Evolutionary conservation across 192 early-diverging fungal genomes (phyloP).

Genomic region (Backusella tarrabulga): DNA sequence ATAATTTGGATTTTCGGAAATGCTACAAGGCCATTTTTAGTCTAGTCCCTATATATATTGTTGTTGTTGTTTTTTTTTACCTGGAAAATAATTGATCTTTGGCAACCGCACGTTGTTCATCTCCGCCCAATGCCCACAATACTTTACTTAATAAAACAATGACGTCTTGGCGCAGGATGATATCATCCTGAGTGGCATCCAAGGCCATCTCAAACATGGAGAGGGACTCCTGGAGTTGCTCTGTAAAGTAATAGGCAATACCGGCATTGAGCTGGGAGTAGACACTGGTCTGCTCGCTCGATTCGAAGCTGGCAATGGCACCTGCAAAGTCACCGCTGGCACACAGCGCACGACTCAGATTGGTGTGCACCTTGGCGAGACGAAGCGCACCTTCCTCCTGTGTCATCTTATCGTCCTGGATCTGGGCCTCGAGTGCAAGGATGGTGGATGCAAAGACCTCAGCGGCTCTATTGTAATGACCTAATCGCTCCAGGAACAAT

Average conservation of each 20-base stretch:
- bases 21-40: conserved; percentile 29
- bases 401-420: conserved; percentile 11
- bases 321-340: conserved; percentile 56
- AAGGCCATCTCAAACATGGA: conserved; percentile 72
- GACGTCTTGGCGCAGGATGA: conserved; percentile 60
- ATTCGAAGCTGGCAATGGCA: conserved; percentile 54
- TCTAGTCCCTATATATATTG: no score
- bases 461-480: conserved; percentile 64
- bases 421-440: conserved; percentile 31
- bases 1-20: conserved; percentile 52
- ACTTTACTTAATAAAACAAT: conserved; percentile 81
- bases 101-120: conserved; percentile 73
- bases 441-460: conserved; percentile 60
- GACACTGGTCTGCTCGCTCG: conserved; percentile 16
- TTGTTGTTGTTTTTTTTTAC: conserved; percentile 43
- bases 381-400: neutral
- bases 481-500: conserved; percentile 72
- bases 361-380: conserved; percentile 54
- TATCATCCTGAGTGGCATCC: conserved; percentile 45
- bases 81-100: conserved; percentile 77
- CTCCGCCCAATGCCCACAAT: conserved; percentile 83
- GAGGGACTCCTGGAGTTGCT: conserved; percentile 66
- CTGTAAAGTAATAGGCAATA: conserved; percentile 73
- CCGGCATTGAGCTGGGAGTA: conserved; percentile 64
- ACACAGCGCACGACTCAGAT: conserved; percentile 71